Evolutionary conservation across 345 rosid species (phyloP).

Genomic region (Mallotus nudiflorus): DNA sequence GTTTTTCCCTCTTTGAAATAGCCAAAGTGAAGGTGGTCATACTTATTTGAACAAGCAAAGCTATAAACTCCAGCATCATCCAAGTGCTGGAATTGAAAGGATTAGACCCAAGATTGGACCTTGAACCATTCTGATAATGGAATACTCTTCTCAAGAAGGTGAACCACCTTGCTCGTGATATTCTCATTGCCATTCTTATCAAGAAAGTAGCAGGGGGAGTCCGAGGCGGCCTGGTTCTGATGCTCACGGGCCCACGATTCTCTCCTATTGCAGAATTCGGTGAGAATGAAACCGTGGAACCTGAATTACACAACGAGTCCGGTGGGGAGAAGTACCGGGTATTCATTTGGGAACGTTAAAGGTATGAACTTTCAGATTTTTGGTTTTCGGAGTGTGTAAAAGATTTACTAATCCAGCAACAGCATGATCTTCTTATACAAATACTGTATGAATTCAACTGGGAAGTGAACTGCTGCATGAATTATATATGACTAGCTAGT

Average conservation of each 20-base stretch:
- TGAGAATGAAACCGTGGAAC: constrained; percentile 43
- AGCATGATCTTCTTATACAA: constrained; percentile 5
- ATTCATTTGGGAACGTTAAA: constrained; percentile 41
- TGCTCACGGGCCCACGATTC: constrained; percentile 21
- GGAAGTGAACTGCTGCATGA: constrained; percentile 16
- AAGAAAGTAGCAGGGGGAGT: constrained; percentile 43
- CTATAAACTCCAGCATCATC: constrained; percentile 86
- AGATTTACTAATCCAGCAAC: neutral
- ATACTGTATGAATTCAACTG: neutral
- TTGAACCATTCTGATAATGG: constrained; percentile 92
- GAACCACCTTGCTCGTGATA: constrained; percentile 95
- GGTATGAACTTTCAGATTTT: neutral
- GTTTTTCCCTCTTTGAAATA: constrained; percentile 65
- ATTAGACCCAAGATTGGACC: constrained; percentile 82
- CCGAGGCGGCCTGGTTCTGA: constrained; percentile 52
- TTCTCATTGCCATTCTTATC: constrained; percentile 69
- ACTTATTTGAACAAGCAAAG: constrained; percentile 64
- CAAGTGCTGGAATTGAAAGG: constrained; percentile 86
- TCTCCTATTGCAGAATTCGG: constrained; percentile 44
- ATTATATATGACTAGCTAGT: constrained; percentile 15
- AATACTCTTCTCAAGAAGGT: constrained; percentile 88
- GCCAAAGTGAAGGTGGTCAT: constrained; percentile 65
- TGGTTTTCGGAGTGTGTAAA: neutral
- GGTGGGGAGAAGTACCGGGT: constrained; percentile 52
- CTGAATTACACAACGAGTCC: constrained; percentile 44